phyloP scores from a whole-genome alignment of 148 eudicot genomes.

The Camellia granthamiana region DNA sequence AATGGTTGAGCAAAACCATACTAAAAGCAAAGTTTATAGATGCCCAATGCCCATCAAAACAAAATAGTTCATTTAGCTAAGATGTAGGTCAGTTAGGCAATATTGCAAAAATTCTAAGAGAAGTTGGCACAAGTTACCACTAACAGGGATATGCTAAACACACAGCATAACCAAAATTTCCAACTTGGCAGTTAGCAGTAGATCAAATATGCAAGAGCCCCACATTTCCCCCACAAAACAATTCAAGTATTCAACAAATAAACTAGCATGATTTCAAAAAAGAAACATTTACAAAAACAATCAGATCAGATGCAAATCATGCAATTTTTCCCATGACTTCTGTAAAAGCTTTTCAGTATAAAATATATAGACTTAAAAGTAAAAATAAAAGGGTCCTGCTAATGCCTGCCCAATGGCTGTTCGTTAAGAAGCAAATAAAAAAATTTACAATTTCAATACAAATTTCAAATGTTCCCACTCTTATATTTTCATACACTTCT shows the following conservation, averaged over 20 bases:
- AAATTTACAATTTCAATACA: no score
- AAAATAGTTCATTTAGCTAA: background rate
- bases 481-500: no score
- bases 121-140: background rate
- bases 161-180: background rate
- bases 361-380: background rate
- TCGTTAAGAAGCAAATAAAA: no score
- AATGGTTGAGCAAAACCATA: background rate
- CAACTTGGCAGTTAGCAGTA: background rate
- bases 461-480: no score
- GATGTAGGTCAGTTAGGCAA: background rate
- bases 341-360: background rate
- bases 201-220: background rate
- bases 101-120: background rate
- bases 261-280: background rate
- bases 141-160: no score
- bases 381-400: no score
- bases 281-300: background rate
- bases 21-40: background rate
- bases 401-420: no score
- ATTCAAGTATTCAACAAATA: background rate
- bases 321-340: background rate
- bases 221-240: background rate
- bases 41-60: slow-evolving; percentile 4
- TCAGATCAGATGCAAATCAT: background rate